A percentile compares a stretch with the other conserved stretches of the same genome.
These are phyloP conservation scores for Ceriops zippeliana DNA, from an alignment of 345 rosid species.

Conservation along the genomic window DNA sequence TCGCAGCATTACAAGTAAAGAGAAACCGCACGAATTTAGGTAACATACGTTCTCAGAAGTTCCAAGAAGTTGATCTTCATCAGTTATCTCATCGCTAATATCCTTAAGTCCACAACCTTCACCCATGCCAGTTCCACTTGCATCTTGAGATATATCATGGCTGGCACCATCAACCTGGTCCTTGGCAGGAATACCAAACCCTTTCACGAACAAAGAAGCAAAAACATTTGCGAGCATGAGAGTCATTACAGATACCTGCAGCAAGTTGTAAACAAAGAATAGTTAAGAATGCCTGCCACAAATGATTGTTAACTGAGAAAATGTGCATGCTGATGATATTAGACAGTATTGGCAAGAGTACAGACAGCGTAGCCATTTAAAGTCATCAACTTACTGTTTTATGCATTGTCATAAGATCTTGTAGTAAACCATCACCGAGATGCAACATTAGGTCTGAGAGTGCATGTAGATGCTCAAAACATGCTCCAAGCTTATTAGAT, in stretches of 20 bases:
- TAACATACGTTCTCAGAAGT: constrained; percentile 55
- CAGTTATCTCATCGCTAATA: constrained; percentile 83
- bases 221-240: constrained; percentile 68
- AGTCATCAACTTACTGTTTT: constrained; percentile 50
- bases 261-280: constrained; percentile 3
- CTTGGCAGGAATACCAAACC: constrained; percentile 59
- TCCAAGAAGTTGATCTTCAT: constrained; percentile 85
- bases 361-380: background rate
- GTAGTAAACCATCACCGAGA: constrained; percentile 55
- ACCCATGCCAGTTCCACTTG: constrained; percentile 90
- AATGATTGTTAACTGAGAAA: background rate
- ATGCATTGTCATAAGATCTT: constrained; percentile 61
- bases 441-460: constrained; percentile 52
- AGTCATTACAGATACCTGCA: constrained; percentile 73
- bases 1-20: too few species aligned
- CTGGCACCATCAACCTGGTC: constrained; percentile 56
- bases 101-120: constrained; percentile 79
- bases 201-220: constrained; percentile 68
- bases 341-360: background rate
- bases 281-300: too few species aligned
- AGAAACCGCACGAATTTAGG: background rate
- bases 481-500: constrained; percentile 39
- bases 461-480: constrained; percentile 45
- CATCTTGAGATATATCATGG: constrained; percentile 45
- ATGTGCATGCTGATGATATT: background rate